These are phyloP conservation scores for Ophiocordyceps polyrhachis-furcata DNA, from an alignment of 2,329 filamentous ascomycete species.

Conservation along the genomic window DNA sequence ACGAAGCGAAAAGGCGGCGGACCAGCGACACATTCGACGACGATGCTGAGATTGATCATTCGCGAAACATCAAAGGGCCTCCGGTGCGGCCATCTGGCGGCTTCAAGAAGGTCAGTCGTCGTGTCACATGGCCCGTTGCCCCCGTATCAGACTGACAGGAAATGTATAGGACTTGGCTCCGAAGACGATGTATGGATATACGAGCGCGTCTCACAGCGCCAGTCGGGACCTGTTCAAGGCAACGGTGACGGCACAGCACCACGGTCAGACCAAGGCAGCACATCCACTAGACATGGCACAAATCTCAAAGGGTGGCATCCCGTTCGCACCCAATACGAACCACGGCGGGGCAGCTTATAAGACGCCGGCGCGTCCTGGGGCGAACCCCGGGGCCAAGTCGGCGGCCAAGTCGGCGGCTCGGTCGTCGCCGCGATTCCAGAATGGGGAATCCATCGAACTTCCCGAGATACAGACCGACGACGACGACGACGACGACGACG, in stretches of 20 bases:
- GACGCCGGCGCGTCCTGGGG: constrained; percentile 43
- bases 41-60: constrained; percentile 37
- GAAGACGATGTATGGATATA: constrained; percentile 46
- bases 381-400: constrained; percentile 27
- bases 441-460: constrained; percentile 76
- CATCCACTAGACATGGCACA: constrained; percentile 74
- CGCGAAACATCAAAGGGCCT: constrained; percentile 52
- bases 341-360: constrained; percentile 40
- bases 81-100: constrained; percentile 65
- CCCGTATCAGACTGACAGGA: constrained; percentile 14
- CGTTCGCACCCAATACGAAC: constrained; percentile 58
- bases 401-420: constrained; percentile 39
- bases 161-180: constrained; percentile 33
- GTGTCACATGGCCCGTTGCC: too few relatives aligned
- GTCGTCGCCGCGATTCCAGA: constrained; percentile 71
- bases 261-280: constrained; percentile 39
- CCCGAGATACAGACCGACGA: constrained; percentile 93
- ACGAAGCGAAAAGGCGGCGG: constrained; percentile 63
- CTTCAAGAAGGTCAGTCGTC: constrained; percentile 40
- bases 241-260: constrained; percentile 47
- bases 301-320: constrained; percentile 73
- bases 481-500: constrained; percentile 68
- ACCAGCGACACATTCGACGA: constrained; percentile 56
- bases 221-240: constrained; percentile 45
- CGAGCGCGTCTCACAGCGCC: constrained; percentile 33